Base-by-base conservation (phyloP, 352 stramenopile species). In the Globisporangium solare region DNA sequence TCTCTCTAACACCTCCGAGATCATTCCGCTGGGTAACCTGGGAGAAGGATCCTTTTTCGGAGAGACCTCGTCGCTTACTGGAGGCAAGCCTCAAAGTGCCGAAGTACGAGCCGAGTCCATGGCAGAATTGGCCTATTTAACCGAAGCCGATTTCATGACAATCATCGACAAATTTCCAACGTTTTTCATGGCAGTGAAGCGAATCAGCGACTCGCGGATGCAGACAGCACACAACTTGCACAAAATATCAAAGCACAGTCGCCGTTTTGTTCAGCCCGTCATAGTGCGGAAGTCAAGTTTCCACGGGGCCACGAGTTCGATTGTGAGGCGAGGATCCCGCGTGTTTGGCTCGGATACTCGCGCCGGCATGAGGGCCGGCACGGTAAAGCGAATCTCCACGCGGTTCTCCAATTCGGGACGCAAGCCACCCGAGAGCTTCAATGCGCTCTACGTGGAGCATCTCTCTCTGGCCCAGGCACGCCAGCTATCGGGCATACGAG, bases 11-110 rank as follows among this genome's bases (percentile, higher is more conserved):
- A 40, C 13, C 1, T 49, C 64, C 40, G 60, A 74, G 45, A 59
- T 67, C 8, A 63, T 86, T 27, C 78, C 83, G 18, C 46, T 92
- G 5, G 81, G 79, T 6, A 86, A 84, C 32, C 74, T 92, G 1
- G 70, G 73, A 12, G 82, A 88, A 64, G 82, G 82, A 8, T 89
- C 76, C 0, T 92, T 89, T 58, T 92, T 92, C 43, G 82, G 82
- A 0, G 82, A 89, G 58, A 76, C 71, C 0, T 83, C 79, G n/a
- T 56, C 89, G 13, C 66, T 87, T 2, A 86, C 67, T 35, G 27
- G 27, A 18, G 71, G 73, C n/a, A 62, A 84, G 42, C 63, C 79
- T 4, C 69, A 76, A 20, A 73, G 68, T 22, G 76, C 81, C 5
- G 81, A 89, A 21, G 71, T 89, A 41, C 76, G 76, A 21, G 80